phyloP scores from a whole-genome alignment of 345 rosid species.

The Hevea brasiliensis region DNA sequence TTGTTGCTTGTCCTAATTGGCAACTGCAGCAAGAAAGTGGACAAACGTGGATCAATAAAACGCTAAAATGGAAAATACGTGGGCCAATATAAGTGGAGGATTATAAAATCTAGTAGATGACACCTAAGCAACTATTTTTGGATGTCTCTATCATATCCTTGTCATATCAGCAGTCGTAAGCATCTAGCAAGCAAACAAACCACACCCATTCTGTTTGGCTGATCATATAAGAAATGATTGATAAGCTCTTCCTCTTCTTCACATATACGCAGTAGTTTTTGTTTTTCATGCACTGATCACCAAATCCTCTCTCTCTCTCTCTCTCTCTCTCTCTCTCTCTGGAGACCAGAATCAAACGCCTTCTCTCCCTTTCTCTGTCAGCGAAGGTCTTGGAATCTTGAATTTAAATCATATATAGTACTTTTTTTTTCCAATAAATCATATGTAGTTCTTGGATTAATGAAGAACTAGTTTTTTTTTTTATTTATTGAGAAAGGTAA shows the following conservation, averaged over 20 bases:
- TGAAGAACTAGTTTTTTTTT: not conserved
- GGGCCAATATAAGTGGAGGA: not conserved
- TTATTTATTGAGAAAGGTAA: not conserved
- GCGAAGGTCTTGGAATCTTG: not conserved
- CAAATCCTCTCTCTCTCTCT: not conserved
- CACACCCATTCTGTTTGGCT: not conserved
- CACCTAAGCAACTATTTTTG: not conserved
- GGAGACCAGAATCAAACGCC: not conserved
- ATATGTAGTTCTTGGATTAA: not conserved
- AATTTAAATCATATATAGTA: too few relatives aligned
- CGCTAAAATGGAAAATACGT: not conserved
- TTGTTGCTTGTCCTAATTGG: not conserved
- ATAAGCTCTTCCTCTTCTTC: conserved; percentile 3
- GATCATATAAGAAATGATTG: not conserved
- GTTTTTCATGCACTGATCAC: conserved; percentile 7
- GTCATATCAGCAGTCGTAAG: not conserved
- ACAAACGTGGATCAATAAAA: not conserved
- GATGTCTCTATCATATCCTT: not conserved
- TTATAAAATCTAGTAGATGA: not conserved
- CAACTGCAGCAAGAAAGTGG: not conserved
- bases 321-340: not conserved
- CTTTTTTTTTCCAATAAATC: too few relatives aligned
- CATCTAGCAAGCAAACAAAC: not conserved
- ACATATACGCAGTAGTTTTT: not conserved
- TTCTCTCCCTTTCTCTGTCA: not conserved